Conservation (phyloP, 2,329 filamentous ascomycete genomes). For the Helicocarpus griseus region DNA sequence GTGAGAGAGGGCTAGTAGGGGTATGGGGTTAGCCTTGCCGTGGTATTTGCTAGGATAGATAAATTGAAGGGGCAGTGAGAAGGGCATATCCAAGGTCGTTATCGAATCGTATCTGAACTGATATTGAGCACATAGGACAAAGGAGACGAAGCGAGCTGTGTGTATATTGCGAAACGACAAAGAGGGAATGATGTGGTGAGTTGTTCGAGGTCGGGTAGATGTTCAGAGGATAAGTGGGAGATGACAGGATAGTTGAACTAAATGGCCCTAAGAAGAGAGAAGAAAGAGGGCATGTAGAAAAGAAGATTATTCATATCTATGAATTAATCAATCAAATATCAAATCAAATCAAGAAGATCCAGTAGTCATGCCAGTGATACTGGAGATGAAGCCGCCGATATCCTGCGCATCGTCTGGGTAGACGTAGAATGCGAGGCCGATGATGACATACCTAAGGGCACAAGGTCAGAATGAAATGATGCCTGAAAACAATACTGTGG, state of each 20-base stretch:
- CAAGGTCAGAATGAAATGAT: constrained; percentile 1
- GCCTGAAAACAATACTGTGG: too few species aligned
- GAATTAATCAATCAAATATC: background rate
- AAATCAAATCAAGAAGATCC: background rate
- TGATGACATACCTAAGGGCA: constrained; percentile 30
- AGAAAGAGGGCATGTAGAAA: background rate
- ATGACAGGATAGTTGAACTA: background rate
- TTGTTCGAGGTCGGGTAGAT: too few species aligned
- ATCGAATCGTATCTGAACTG: too few species aligned
- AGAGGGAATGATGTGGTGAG: too few species aligned
- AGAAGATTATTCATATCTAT: background rate
- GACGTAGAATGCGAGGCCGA: constrained; percentile 40
- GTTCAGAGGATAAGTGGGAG: background rate
- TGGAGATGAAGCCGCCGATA: constrained; percentile 5
- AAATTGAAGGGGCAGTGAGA: too few species aligned
- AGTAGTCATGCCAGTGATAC: background rate
- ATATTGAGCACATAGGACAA: too few species aligned
- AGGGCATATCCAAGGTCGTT: too few species aligned
- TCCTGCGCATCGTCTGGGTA: constrained; percentile 33
- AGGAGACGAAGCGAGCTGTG: too few species aligned
- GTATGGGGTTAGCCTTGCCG: too few species aligned
- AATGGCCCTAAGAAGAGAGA: background rate
- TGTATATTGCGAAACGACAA: too few species aligned
- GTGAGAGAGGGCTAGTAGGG: too few species aligned
- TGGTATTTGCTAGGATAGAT: too few species aligned